These are phyloP conservation scores for Diaporthe aspalathi DNA, from an alignment of 2,329 filamentous ascomycete genomes.

Conservation along the genomic window DNA sequence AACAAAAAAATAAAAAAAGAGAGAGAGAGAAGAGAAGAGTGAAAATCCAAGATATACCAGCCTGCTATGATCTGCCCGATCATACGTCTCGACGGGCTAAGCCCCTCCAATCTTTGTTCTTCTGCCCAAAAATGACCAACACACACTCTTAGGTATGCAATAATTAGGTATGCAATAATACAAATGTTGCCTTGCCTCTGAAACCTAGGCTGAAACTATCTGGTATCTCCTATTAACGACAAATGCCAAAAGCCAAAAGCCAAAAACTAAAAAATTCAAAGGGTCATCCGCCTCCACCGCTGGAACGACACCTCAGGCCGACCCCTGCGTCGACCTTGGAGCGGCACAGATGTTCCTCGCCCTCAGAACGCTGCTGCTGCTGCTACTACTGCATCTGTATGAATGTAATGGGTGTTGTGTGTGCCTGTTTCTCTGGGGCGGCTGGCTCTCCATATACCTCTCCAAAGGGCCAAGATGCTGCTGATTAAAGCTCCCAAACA, in stretches of 20 bases:
- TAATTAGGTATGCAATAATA: background rate
- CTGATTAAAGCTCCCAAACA: background rate
- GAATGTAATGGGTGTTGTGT: conserved; percentile 9
- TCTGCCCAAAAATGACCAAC: background rate
- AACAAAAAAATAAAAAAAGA: no score
- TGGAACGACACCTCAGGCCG: background rate
- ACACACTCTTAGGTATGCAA: background rate
- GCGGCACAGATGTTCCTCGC: background rate
- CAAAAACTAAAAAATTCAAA: no score
- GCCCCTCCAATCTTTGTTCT: background rate
- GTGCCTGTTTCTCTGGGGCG: background rate
- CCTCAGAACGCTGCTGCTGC: background rate
- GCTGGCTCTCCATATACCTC: conserved; percentile 2
- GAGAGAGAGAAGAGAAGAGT: no score
- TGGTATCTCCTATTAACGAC: conserved; percentile 32
- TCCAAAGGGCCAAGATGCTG: background rate
- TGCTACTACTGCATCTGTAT: background rate
- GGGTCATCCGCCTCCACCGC: background rate
- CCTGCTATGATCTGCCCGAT: background rate
- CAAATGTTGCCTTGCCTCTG: background rate
- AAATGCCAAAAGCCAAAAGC: conserved; percentile 7
- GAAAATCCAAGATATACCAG: no score
- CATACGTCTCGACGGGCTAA: background rate
- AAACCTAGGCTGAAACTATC: conserved; percentile 12
- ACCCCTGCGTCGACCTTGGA: background rate